phyloP scores from a whole-genome alignment of 768 basidiomycete genomes.

The Clavaria fumosa region DNA sequence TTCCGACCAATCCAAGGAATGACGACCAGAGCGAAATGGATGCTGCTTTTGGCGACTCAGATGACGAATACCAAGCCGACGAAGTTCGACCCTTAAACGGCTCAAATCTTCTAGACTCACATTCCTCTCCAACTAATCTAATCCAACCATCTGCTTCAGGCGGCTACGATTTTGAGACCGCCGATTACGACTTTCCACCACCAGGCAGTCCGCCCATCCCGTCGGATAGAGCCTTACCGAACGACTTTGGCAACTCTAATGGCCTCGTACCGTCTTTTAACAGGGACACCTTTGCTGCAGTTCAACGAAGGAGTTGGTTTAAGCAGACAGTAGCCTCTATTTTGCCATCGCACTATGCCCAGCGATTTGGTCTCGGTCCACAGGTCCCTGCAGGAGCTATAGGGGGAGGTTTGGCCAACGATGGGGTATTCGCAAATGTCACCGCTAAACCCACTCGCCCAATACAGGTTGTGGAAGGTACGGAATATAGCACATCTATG shows the following conservation, averaged over 20 bases:
- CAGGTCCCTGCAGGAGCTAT: slow-evolving; percentile 27
- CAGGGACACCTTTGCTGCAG: slow-evolving; percentile 17
- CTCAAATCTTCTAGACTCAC: slow-evolving; percentile 37
- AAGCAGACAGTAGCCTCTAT: slow-evolving; percentile 36
- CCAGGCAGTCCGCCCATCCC: slow-evolving; percentile 66
- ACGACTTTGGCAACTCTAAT: slow-evolving; percentile 61
- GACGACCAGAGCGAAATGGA: slow-evolving; percentile 45
- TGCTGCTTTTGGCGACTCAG: slow-evolving; percentile 73
- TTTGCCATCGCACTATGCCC: slow-evolving; percentile 37
- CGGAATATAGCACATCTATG: no score
- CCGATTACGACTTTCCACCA: slow-evolving; percentile 72
- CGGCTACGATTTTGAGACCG: slow-evolving; percentile 66
- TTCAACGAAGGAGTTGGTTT: slow-evolving; percentile 34
- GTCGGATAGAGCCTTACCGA: slow-evolving; percentile 49
- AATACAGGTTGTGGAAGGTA: slow-evolving; percentile 44
- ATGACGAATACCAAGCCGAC: slow-evolving; percentile 45
- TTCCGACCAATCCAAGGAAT: slow-evolving; percentile 40
- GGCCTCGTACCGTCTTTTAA: slow-evolving; percentile 42
- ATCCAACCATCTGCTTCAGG: slow-evolving; percentile 21
- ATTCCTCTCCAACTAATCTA: slow-evolving; percentile 17
- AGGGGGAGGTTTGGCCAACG: slow-evolving; percentile 59
- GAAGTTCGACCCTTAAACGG: slow-evolving; percentile 33
- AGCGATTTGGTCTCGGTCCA: slow-evolving; percentile 29
- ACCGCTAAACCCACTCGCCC: slow-evolving; percentile 69
- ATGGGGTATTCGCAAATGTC: slow-evolving; percentile 94